Evolutionary conservation across 148 eudicot genomes (phyloP), one percentile per base, ranked within the genome.

Genomic region (Limonium bicolor): DNA sequence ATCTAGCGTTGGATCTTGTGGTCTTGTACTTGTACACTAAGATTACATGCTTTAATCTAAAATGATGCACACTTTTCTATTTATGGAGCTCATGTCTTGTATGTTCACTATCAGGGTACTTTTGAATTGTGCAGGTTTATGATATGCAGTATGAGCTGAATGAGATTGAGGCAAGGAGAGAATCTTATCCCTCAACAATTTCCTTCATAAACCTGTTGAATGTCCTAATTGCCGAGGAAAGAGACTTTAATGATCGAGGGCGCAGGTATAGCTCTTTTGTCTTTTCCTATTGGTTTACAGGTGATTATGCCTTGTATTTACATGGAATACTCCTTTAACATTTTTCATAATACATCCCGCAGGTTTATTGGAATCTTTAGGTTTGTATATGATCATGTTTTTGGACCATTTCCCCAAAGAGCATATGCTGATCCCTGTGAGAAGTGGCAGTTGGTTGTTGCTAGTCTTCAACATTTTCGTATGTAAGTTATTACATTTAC

Each of bases 101-200:
- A n/a, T n/a, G n/a, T n/a, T n/a, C n/a, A n/a, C n/a, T n/a, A n/a
- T 41, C 29, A 42, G 27, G 14, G 21, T 13, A 27, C 52, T 27
- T 15, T 37, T 30, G 38, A 39, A 5, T 15, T 56, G 62, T 67
- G 41, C 68, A 90, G 95, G 85, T 85, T 48, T 90, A 90, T 61
- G 95, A 90, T 56, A 90, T 85, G 99, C 76, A 83, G 56, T 90
- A 70, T 63, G 99, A 90, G 70, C 68, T 90, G 44, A 85, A 90
- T 65, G 99, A 90, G 61, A 73, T 90, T 55, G 99, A 90, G 70
- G 84, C 99, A 33, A 72, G 99, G 63, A 80, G 88, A 55, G 99
- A 90, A 69, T 77, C 66, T 46, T 90, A 85, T 31, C 95, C 99
- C 37, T 90, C 99, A 31, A 90, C 95, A 31, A 78, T 90, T 43